These are phyloP conservation scores for Solanum hybrid DNA, from an alignment of 305 asterid species.

Conservation along the genomic window DNA sequence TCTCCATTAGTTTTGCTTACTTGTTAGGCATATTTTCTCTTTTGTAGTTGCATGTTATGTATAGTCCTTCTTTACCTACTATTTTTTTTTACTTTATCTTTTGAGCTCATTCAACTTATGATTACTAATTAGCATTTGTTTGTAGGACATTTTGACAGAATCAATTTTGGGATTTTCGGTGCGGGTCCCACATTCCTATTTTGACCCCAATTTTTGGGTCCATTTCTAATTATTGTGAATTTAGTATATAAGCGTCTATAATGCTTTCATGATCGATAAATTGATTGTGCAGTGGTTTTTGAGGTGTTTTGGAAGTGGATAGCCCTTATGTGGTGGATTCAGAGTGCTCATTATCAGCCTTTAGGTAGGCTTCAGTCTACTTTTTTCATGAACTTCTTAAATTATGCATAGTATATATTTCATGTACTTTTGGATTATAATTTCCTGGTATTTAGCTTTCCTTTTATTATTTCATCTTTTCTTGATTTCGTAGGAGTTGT, in stretches of 20 bases:
- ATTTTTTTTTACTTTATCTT: background rate
- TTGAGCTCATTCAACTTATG: background rate
- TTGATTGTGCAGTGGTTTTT: background rate
- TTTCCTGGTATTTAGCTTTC: background rate
- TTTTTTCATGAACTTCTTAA: background rate
- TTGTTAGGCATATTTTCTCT: background rate
- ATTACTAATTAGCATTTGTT: background rate
- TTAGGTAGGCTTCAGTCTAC: background rate
- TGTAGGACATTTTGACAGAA: background rate
- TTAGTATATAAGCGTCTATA: background rate
- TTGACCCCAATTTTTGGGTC: background rate
- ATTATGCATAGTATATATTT: no score
- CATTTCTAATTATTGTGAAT: no score
- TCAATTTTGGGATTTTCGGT: background rate
- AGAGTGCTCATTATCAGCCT: background rate
- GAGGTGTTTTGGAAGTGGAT: background rate
- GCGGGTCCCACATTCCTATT: background rate
- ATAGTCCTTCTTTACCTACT: background rate
- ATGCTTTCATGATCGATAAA: background rate
- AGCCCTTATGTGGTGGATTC: background rate
- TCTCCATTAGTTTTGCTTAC: background rate
- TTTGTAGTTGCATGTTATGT: background rate
- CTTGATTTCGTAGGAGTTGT: background rate
- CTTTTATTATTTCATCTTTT: background rate
- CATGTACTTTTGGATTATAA: background rate